A percentile compares a stretch with the other conserved stretches of the same genome.
These are phyloP conservation scores for Cladosporium sp. DNA, from an alignment of 2,329 filamentous ascomycete genomes.

Conservation along the genomic window DNA sequence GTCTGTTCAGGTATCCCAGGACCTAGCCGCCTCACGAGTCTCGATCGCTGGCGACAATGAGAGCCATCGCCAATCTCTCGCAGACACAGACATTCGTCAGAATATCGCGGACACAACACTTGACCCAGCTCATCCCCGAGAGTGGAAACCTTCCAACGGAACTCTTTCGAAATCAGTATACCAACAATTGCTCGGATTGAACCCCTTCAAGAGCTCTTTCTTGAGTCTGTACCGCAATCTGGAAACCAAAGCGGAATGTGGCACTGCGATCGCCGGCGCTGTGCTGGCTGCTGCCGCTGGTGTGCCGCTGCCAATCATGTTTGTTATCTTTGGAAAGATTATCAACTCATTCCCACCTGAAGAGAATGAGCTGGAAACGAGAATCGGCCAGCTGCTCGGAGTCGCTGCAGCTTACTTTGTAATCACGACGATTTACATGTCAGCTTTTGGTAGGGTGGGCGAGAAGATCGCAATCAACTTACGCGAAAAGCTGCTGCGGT, in stretches of 20 bases:
- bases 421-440: conserved; percentile 45
- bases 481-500: conserved; percentile 41
- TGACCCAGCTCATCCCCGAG: conserved; percentile 17
- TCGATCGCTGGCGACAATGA: conserved; percentile 5
- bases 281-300: conserved; percentile 35
- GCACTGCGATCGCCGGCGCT: conserved; percentile 30
- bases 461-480: conserved; percentile 44
- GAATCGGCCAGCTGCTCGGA: conserved; percentile 40
- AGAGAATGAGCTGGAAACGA: conserved; percentile 36
- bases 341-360: conserved; percentile 46
- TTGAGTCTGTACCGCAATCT: conserved; percentile 43
- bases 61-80: not conserved
- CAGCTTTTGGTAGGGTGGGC: conserved; percentile 46
- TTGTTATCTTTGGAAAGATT: conserved; percentile 42
- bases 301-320: conserved; percentile 37
- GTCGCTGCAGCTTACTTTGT: conserved; percentile 45
- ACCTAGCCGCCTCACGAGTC: conserved; percentile 1
- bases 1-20: conserved; percentile 2
- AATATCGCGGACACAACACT: conserved; percentile 15
- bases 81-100: conserved; percentile 2
- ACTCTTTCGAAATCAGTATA: conserved; percentile 13
- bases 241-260: conserved; percentile 34
- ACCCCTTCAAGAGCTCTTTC: conserved; percentile 45
- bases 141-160: conserved; percentile 12
- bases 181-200: conserved; percentile 36